phyloP scores from a whole-genome alignment of 176 grass and related monocot genomes.

The Triticum turgidum region DNA sequence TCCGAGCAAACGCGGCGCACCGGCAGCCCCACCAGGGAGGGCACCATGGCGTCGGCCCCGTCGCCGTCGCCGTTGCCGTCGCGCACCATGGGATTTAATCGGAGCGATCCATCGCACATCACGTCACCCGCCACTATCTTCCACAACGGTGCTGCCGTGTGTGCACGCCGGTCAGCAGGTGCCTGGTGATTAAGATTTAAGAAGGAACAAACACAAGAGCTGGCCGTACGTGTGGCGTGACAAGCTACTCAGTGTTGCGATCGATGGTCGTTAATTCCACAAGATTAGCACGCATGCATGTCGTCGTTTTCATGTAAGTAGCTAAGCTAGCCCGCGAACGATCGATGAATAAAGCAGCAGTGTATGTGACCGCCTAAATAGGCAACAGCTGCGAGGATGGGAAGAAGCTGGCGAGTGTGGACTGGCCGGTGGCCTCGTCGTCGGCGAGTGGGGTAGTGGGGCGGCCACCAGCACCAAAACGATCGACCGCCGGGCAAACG shows the following conservation, averaged over 20 bases:
- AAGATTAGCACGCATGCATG: no score
- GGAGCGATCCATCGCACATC: not conserved
- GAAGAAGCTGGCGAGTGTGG: not conserved
- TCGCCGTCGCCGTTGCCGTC: not conserved
- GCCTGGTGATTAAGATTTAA: no score
- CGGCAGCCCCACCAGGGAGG: conserved; percentile 5
- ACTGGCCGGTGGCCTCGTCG: not conserved
- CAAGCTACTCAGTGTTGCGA: no score
- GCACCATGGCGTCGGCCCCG: not conserved
- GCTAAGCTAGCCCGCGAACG: no score
- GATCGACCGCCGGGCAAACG: not conserved
- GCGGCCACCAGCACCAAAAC: not conserved
- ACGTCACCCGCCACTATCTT: not conserved
- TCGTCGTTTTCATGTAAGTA: no score
- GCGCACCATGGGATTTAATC: not conserved
- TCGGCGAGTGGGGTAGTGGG: conserved; percentile 40
- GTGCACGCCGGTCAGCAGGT: no score
- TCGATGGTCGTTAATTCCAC: no score
- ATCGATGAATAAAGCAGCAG: no score
- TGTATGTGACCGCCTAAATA: not conserved
- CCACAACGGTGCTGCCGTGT: no score
- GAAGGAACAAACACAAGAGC: no score
- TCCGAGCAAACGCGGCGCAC: conserved; percentile 5
- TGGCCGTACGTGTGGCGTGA: not conserved
- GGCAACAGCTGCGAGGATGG: not conserved